These are phyloP conservation scores for Magnusiomyces ingens DNA, from an alignment of 1,139 yeast species.

Conservation along the genomic window DNA sequence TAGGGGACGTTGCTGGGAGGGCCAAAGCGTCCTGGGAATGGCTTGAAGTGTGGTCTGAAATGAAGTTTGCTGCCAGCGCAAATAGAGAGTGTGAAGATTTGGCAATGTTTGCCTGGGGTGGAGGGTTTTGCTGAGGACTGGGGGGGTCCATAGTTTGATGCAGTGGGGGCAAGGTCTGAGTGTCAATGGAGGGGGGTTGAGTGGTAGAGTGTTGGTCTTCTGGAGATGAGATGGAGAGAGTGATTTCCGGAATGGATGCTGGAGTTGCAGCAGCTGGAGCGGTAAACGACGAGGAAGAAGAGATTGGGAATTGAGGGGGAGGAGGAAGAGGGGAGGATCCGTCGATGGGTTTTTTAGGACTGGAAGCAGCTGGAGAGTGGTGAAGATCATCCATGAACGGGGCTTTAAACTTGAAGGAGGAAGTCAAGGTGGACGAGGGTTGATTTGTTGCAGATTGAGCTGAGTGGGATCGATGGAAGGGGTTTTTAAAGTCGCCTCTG, in stretches of 20 bases:
- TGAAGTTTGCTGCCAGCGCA: slow-evolving; percentile 1
- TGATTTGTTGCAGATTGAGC: neutral
- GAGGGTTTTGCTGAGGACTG: neutral
- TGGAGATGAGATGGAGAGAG: no score
- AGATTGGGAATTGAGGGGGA: neutral
- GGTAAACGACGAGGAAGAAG: neutral
- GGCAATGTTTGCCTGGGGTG: neutral
- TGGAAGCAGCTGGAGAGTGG: neutral
- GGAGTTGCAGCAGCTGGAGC: neutral
- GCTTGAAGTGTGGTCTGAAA: slow-evolving; percentile 2
- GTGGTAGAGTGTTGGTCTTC: neutral
- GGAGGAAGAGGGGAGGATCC: neutral
- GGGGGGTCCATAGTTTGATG: neutral
- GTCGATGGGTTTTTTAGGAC: no score
- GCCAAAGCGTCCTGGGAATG: neutral
- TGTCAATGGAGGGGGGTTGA: neutral
- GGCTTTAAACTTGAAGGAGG: neutral
- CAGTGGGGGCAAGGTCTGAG: neutral
- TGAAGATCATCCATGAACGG: neutral
- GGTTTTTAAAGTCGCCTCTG: neutral
- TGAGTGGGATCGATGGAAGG: neutral
- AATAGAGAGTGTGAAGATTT: slow-evolving; percentile 2
- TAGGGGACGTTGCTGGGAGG: neutral
- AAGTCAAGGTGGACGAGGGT: neutral
- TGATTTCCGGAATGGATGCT: neutral